These are phyloP conservation scores for Lactifluus pinguis DNA, from an alignment of 768 basidiomycete species.

Conservation along the genomic window DNA sequence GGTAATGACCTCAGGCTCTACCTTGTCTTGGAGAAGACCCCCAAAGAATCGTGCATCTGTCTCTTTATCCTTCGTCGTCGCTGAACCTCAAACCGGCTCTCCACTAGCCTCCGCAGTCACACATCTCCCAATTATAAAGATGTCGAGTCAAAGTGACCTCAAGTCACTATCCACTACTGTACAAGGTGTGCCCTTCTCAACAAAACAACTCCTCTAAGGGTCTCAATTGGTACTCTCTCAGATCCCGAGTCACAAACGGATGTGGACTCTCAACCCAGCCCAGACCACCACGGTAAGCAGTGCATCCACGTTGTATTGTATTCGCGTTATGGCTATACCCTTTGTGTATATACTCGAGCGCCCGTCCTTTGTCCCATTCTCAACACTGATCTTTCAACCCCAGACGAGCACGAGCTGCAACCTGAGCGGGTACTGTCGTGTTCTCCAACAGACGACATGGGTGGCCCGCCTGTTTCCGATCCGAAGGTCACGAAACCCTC, in stretches of 20 bases:
- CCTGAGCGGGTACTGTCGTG: background rate
- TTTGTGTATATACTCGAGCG: background rate
- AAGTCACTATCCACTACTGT: background rate
- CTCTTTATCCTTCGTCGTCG: conserved; percentile 16
- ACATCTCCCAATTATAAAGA: conserved; percentile 7
- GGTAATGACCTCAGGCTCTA: conserved; percentile 14
- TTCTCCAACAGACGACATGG: background rate
- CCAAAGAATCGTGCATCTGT: conserved; percentile 15
- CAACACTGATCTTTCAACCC: background rate
- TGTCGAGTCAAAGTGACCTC: background rate
- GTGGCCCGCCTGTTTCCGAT: background rate
- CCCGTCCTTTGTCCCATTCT: background rate
- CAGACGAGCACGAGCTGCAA: background rate
- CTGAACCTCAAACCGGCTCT: conserved; percentile 7
- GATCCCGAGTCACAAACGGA: background rate
- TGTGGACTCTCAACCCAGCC: background rate
- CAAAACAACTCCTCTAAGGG: background rate
- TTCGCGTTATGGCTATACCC: background rate
- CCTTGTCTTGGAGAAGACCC: conserved; percentile 6
- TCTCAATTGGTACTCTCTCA: background rate
- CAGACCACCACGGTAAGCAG: background rate
- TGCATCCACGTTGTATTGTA: background rate
- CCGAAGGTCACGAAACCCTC: background rate
- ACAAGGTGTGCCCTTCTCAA: background rate
- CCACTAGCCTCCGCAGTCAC: conserved; percentile 14